Evolutionary conservation across 257 asterid genomes (phyloP), one percentile per base, ranked within the genome.

Genomic region (Coffea eugenioides): DNA sequence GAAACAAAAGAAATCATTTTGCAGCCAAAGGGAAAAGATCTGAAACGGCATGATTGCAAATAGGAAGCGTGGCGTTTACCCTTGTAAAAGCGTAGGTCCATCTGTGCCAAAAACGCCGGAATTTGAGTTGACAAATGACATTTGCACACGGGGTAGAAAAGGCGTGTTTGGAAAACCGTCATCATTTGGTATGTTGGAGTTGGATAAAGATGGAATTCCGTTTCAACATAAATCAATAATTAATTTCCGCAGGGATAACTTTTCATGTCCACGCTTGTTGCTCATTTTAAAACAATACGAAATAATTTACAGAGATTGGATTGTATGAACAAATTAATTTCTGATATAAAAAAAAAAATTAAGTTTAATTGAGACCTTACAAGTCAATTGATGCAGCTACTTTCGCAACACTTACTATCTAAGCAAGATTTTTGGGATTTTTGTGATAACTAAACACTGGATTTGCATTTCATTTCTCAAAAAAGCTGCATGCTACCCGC

Each of bases 21-120:
- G 23, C 71, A 15, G 3, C 14, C 18, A 36, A 68, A 25, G 2
- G 39, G 2, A 34, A 36, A 51, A 16, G 70, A 78, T 39, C 43
- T 39, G 4, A 57, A 79, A 45, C 16, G 54, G 8, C 54, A 77
- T 77, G 68, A 77, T 77, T 77, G 67, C 75, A 52, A 51, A 11
- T 39, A 36, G 69, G 68, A 67, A 34, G 81, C 75, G 75, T 77
- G 66, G 13, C 61, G 16, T 11, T 77, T 77, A 52, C 72, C 34
- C 41, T 51, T 11, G 18, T 23, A 68, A 77, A 77, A 20, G 43
- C 74, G 71, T 66, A n/a, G 74, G 80, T 13, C 52, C 48, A 51
- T 36, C 2, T 8, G 13, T 34, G 16, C 25, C 41, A 16, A 18
- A 62, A 43, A 45, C 61, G 69, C 72, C 64, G 25, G 48, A 64